Evolutionary conservation across 352 stramenopile genomes (phyloP).

Genomic region (Phytopythium helicoides): DNA sequence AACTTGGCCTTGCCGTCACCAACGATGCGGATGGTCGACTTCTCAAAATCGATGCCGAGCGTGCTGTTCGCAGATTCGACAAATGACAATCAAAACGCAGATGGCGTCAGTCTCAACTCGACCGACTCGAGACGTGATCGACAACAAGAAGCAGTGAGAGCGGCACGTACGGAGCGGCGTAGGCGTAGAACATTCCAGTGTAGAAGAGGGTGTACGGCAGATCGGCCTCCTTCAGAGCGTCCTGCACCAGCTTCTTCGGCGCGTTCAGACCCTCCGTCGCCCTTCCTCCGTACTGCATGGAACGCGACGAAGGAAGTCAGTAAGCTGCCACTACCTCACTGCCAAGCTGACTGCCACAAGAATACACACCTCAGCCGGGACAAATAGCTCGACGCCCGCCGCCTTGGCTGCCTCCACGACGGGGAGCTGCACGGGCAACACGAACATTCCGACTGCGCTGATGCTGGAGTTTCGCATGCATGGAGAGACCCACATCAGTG

Average conservation of each 20-base stretch:
- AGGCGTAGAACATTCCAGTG: slow-evolving; percentile 18
- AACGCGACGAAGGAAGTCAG: too few relatives aligned
- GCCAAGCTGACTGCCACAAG: too few relatives aligned
- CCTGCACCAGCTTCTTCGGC: slow-evolving; percentile 14
- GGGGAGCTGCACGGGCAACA: slow-evolving; percentile 10
- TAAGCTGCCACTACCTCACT: too few relatives aligned
- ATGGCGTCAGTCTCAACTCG: too few relatives aligned
- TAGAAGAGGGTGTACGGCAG: slow-evolving; percentile 18
- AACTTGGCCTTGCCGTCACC: slow-evolving; percentile 2
- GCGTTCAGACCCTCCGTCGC: slow-evolving; percentile 15
- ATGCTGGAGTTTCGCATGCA: neutral
- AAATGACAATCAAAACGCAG: too few relatives aligned
- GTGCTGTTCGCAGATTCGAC: too few relatives aligned
- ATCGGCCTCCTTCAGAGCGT: slow-evolving; percentile 11
- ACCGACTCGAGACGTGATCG: too few relatives aligned
- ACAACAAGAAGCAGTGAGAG: too few relatives aligned
- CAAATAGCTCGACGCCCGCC: slow-evolving; percentile 24
- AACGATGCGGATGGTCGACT: neutral
- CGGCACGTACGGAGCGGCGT: slow-evolving; percentile 3
- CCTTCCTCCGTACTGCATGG: slow-evolving; percentile 8
- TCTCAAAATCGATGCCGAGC: neutral
- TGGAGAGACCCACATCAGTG: too few relatives aligned
- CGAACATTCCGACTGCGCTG: slow-evolving; percentile 7
- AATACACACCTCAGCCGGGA: slow-evolving; percentile 22
- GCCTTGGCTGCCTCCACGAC: slow-evolving; percentile 14